Evolutionary conservation across 2,329 filamentous ascomycete species (phyloP), one percentile per base, ranked within the genome.

Genomic region (Aspergillus sergii): DNA sequence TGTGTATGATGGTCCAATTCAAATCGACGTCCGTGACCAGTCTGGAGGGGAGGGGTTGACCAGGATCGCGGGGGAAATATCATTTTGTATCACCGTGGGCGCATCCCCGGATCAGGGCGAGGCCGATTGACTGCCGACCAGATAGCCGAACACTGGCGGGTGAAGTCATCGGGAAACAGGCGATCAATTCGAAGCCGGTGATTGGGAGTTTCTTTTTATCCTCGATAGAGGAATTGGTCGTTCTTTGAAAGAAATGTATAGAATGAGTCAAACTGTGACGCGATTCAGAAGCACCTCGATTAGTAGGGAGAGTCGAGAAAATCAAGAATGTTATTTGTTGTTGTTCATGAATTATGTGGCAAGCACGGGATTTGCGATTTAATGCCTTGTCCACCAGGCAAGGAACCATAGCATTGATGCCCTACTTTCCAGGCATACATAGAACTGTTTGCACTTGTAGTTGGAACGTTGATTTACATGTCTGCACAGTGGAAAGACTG

Each of bases 101-200:
- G 11, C 26, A 30, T 41, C 32, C 23, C 45, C 57, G 58, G 58
- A 43, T 54, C 36, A 59, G 57, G 45, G 36, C 21, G 48, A 59
- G 32, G 57, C 57, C 57, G 57, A 59, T 50, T 30, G 50, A 59
- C 58, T 59, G 58, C 58, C 58, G 58, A 59, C 46, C 21, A 32
- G 26, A 59, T 41, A 59, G 58, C 58, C 58, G 58, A 53, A 23
- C 23, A 14, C 23, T 23, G 46, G 57, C 57, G 46, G 57, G 23
- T 53, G 48, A 59, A 59, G 58, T 59, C 58, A 59, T 59, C 58
- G 36, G 51, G 51, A 23, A 55, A 4, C 6, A 55, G 32, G 21
- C 34, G 34, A 55, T 39, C 34, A 9, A 26, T 16, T 39, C 51
- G 32, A 36, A 55, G 51, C 51, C 51, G 50, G 28, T 11, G 12